Percentiles rank a stretch among this genome's conserved stretches.
Conservation (phyloP, 164 flowering plant species). For the Piper longum region DNA sequence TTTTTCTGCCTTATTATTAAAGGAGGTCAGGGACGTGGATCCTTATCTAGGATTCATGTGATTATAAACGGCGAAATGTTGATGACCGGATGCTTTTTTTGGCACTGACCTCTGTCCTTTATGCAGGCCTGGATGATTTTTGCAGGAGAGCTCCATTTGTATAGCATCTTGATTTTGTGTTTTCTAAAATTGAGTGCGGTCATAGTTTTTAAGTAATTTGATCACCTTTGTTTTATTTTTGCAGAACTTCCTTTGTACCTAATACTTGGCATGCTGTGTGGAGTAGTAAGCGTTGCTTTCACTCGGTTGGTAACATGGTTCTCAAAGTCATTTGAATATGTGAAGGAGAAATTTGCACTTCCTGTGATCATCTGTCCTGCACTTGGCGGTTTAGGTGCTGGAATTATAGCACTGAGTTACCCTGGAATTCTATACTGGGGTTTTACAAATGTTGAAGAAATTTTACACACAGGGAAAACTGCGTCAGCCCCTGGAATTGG, state of each 20-base stretch:
- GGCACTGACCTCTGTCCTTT: not conserved
- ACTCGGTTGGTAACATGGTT: conserved; percentile 87
- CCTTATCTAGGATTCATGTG: too few species aligned
- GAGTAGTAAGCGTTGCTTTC: conserved; percentile 84
- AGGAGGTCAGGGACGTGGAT: too few species aligned
- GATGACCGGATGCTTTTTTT: not conserved
- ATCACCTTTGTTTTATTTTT: not conserved
- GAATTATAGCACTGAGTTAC: conserved; percentile 87
- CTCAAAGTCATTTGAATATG: conserved; percentile 48
- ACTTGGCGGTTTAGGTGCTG: conserved; percentile 94
- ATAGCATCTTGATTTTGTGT: not conserved
- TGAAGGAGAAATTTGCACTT: conserved; percentile 68
- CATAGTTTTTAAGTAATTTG: not conserved
- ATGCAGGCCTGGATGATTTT: not conserved
- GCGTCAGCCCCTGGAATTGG: conserved; percentile 98
- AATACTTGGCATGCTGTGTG: conserved; percentile 96
- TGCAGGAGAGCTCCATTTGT: not conserved
- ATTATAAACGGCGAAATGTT: not conserved
- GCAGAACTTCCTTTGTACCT: conserved; percentile 93
- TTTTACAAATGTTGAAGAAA: conserved; percentile 97
- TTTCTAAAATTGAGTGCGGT: not conserved
- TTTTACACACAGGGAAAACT: conserved; percentile 86
- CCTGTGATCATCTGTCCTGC: conserved; percentile 92
- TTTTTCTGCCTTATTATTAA: too few species aligned
- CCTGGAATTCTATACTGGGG: conserved; percentile 99